These are phyloP conservation scores for Colletotrichum tanaceti DNA, from an alignment of 2,329 filamentous ascomycete genomes.

Conservation along the genomic window DNA sequence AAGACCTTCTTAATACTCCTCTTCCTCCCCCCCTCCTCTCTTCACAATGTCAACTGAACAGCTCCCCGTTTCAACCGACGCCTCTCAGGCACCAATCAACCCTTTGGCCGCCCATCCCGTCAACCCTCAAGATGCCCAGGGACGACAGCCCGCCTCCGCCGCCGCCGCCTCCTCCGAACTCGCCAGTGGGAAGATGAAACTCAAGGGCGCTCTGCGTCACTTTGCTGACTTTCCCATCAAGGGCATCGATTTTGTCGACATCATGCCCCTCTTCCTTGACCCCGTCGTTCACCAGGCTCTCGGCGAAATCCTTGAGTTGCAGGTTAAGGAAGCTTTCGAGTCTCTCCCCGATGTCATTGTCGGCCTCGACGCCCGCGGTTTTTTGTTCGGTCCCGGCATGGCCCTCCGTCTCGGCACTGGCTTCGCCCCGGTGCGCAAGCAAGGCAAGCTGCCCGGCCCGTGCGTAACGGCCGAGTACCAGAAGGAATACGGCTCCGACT, in stretches of 20 bases:
- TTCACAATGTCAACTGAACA: constrained; percentile 51
- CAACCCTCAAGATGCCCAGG: constrained; percentile 65
- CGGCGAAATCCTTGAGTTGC: constrained; percentile 85
- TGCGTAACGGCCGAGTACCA: constrained; percentile 86
- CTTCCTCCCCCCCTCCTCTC: constrained; percentile 47
- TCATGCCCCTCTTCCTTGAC: constrained; percentile 93
- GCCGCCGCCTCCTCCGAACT: constrained; percentile 72
- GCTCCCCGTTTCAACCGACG: constrained; percentile 32
- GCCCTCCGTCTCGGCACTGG: constrained; percentile 84
- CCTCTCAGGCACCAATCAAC: constrained; percentile 44
- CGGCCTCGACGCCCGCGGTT: constrained; percentile 92
- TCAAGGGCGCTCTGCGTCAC: constrained; percentile 78
- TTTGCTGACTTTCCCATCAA: constrained; percentile 92
- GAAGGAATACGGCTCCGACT: constrained; percentile 96
- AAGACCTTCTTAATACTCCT: constrained; percentile 41
- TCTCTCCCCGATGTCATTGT: constrained; percentile 88
- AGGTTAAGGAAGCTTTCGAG: constrained; percentile 74
- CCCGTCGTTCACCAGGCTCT: constrained; percentile 79
- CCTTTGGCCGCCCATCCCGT: constrained; percentile 49
- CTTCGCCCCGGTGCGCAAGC: constrained; percentile 94
- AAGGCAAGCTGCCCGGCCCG: constrained; percentile 93
- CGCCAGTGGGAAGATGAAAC: constrained; percentile 77
- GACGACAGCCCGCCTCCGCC: constrained; percentile 72
- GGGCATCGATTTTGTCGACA: constrained; percentile 97
- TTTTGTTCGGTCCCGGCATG: constrained; percentile 92